Base-by-base conservation (phyloP, 768 basidiomycete species). In the Thelephora ganbajun region DNA sequence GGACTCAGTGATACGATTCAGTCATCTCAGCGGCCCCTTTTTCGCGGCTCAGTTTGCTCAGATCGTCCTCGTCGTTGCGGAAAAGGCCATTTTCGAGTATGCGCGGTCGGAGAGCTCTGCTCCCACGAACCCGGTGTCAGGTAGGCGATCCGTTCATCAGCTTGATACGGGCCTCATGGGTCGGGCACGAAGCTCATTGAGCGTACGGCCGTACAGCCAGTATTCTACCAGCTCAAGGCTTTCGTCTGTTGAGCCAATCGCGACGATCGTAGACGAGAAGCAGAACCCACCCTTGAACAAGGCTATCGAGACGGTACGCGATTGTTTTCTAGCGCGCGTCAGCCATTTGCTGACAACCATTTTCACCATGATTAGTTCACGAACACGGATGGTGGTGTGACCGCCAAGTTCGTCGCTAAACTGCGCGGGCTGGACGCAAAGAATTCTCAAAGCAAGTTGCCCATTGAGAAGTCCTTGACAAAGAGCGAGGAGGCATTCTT, bases 1-100 rank as follows among this genome's bases (percentile, higher is more conserved):
- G 93, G 54, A 94, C 91, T 0, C 90, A 88, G 43, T 84, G 89
- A 56, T 97, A 98, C 66, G 98, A 88, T 82, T 55, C 92, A 74
- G 69, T 48, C 76, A 97, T 55, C 96, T 92, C 11, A 82, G 77
- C 45, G 96, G 96, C 61, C 75, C 98, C 23, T 78, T 99, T 35
- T 98, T 90, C 59, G 94, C 96, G 4, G 98, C 96, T 2, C 96
- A 99, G 61, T 98, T 98, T 59, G 93, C 94, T 26, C 94, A 99
- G 62, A 98, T 98, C 50, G 94, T 94, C 14, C 77, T 99, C 52
- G 94, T 98, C 51, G 92, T 97, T 47, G 96, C 92, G 3, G 96
- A 98, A 65, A 96, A 96, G 64, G 92, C 96, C 18, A 89, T 93
- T 0, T 98, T 98, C 56, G 93, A 98, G 61, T 94, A 98, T 58